These are phyloP conservation scores for Penicillium sp. DNA, from an alignment of 2,329 filamentous ascomycete genomes.

Conservation along the genomic window DNA sequence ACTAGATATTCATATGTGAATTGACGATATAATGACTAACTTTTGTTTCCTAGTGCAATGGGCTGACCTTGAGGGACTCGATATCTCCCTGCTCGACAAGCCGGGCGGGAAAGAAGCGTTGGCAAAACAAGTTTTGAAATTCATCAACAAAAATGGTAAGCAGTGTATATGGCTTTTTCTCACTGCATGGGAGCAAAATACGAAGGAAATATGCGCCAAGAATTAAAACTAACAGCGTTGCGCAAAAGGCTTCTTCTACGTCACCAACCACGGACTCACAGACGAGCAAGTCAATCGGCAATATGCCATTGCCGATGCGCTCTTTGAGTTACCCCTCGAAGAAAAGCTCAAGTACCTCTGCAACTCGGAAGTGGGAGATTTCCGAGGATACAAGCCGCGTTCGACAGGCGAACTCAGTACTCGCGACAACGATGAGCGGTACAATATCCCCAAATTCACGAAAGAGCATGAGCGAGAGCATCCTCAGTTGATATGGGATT, in stretches of 20 bases:
- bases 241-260: constrained; percentile 56
- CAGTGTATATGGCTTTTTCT: background rate
- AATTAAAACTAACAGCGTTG: constrained; percentile 13
- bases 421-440: constrained; percentile 11
- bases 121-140: constrained; percentile 29
- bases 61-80: constrained; percentile 57
- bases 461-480: constrained; percentile 10
- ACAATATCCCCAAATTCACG: constrained; percentile 14
- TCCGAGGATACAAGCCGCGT: constrained; percentile 8
- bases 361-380: constrained; percentile 6
- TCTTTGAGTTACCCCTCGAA: constrained; percentile 54
- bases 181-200: background rate
- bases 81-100: constrained; percentile 52
- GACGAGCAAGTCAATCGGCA: constrained; percentile 59
- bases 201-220: background rate
- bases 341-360: constrained; percentile 56
- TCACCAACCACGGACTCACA: constrained; percentile 57
- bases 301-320: constrained; percentile 57
- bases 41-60: constrained; percentile 34
- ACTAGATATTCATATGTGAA: background rate
- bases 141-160: constrained; percentile 12
- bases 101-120: constrained; percentile 54
- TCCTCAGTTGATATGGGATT: constrained; percentile 8
- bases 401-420: constrained; percentile 3
- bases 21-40: background rate